These are phyloP conservation scores for Populus simonii DNA, from an alignment of 345 rosid species.

Conservation along the genomic window DNA sequence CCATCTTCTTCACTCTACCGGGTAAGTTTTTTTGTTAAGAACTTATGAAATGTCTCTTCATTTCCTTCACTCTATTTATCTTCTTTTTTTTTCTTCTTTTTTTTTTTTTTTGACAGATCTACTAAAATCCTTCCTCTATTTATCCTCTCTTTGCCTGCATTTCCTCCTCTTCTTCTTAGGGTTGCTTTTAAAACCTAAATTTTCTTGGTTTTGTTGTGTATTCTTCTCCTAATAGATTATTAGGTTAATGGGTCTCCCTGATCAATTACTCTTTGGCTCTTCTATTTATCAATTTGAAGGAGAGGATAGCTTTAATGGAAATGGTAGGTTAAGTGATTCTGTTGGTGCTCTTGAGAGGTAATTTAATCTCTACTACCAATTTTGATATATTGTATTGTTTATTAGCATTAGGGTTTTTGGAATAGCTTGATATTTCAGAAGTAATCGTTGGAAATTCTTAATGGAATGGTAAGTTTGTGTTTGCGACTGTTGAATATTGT, in stretches of 20 bases:
- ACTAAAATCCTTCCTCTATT: not conserved
- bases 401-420: constrained; percentile 50
- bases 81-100: too few relatives aligned
- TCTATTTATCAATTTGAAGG: constrained; percentile 38
- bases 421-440: constrained; percentile 12
- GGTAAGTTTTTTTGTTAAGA: constrained; percentile 20
- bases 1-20: constrained; percentile 23
- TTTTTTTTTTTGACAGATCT: not conserved
- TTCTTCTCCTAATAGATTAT: constrained; percentile 33
- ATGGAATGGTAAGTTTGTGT: constrained; percentile 26
- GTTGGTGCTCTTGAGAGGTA: constrained; percentile 62
- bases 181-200: constrained; percentile 60
- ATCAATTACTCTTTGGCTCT: constrained; percentile 28
- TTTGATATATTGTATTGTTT: constrained; percentile 13
- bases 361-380: constrained; percentile 19
- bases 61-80: too few relatives aligned
- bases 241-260: constrained; percentile 54
- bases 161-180: constrained; percentile 6
- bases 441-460: constrained; percentile 37
- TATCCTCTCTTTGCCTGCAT: not conserved
- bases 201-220: constrained; percentile 35
- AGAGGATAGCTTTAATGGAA: constrained; percentile 55
- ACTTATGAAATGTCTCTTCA: not conserved
- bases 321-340: constrained; percentile 66
- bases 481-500: not conserved